Evolutionary conservation across 2,329 filamentous ascomycete genomes (phyloP).

Genomic region (Thielaviopsis punctulata): DNA sequence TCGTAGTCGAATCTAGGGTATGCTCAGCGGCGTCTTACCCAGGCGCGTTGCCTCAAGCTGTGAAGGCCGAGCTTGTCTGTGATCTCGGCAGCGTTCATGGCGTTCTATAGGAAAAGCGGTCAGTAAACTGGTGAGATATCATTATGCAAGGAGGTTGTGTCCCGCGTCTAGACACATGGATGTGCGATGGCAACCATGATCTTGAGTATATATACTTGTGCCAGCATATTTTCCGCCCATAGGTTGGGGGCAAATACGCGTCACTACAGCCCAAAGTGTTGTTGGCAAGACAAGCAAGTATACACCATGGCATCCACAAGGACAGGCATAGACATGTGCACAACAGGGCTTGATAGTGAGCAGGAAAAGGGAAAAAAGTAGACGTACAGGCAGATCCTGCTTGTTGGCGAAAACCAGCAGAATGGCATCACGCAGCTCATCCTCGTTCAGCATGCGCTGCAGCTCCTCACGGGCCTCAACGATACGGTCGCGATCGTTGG

Average conservation of each 20-base stretch:
- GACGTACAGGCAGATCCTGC: conserved; percentile 88
- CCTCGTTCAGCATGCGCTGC: conserved; percentile 88
- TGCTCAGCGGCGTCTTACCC: conserved; percentile 90
- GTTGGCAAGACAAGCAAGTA: background rate
- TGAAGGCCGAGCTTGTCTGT: conserved; percentile 99
- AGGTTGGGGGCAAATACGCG: background rate
- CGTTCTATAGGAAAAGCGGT: conserved; percentile 43
- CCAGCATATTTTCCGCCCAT: background rate
- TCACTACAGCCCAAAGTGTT: background rate
- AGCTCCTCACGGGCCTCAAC: conserved; percentile 87
- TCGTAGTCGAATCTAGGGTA: background rate
- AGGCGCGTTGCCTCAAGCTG: conserved; percentile 79
- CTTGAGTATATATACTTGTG: background rate
- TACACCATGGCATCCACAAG: background rate
- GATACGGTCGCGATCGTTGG: conserved; percentile 88
- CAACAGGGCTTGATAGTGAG: background rate
- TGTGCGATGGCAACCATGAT: too few species aligned
- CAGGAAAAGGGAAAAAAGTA: conserved; percentile 5
- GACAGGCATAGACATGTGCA: background rate
- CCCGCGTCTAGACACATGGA: background rate
- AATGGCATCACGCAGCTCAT: conserved; percentile 83
- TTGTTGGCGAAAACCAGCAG: conserved; percentile 97
- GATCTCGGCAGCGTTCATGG: conserved; percentile 91
- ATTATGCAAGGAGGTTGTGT: background rate
- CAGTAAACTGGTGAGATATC: conserved; percentile 1